Conservation (phyloP, 208 protist species). For the Entamoeba invadens region DNA sequence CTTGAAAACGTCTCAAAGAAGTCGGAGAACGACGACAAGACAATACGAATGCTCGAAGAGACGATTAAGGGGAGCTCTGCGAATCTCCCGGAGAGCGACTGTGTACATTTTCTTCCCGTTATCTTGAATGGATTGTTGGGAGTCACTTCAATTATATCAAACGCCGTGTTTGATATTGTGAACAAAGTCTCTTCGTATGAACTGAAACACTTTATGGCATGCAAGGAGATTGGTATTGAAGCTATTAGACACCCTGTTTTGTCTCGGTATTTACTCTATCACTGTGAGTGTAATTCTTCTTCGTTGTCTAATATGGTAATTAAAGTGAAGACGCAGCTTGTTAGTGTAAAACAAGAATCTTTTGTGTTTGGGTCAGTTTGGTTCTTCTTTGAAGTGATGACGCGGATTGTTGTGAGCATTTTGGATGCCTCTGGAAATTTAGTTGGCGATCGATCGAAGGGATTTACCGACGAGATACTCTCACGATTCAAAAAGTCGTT, state of each 20-base stretch:
- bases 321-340: background rate
- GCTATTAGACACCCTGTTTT: background rate
- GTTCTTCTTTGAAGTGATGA: background rate
- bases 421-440: background rate
- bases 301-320: background rate
- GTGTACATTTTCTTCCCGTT: background rate
- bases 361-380: background rate
- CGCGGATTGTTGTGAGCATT: background rate
- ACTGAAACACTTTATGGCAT: background rate
- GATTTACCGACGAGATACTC: background rate
- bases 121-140: background rate
- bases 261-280: background rate
- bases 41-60: background rate
- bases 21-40: background rate
- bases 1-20: too few species aligned
- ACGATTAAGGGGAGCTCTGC: background rate
- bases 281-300: background rate
- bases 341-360: background rate
- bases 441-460: background rate
- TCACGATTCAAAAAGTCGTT: background rate
- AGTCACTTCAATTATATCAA: background rate
- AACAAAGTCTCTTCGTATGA: background rate
- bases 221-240: too few species aligned
- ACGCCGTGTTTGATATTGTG: background rate
- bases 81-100: background rate